Base-by-base conservation (phyloP, 2,329 filamentous ascomycete species). In the Beauveria asiatica region DNA sequence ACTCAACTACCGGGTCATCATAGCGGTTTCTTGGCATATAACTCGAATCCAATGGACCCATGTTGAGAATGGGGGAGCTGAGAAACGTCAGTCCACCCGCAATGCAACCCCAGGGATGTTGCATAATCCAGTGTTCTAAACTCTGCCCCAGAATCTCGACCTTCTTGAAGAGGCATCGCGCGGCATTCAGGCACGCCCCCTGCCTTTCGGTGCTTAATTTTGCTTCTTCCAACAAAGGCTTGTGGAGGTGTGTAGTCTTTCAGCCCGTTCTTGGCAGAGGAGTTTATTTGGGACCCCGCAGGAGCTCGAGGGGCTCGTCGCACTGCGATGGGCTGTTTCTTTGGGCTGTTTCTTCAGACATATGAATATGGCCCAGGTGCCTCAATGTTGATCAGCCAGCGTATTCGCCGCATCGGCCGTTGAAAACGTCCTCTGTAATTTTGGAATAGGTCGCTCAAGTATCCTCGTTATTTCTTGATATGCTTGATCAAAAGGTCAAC, bases 81-180 rank as follows among this genome's bases (percentile, higher is more conserved):
- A 57, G 42, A 57, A n/a, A 50, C 9, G 50, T 17, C 25, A 57
- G 55, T 30, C 55, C 55, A 57, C 55, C 45, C 21, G 23, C 55
- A 11, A 50, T 57, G 55, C 55, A 57, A 57, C 55, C 45, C 25
- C 21, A 49, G 23, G 9, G 30, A 57, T 50, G 50, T 50, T 50
- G 55, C 55, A 57, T 57, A 57, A 48, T 11, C 3, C 55, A 33
- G 23, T 42, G 50, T 21, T 30, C 21, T 30, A 42, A 41, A 39
- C 8, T 25, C 7, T 4, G 17, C n/a, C 13, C 4, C 1, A 23
- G 16, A 19, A 55, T 39, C 42, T 57, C 30, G 44, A 39, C 54
- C 54, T 57, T 25, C 54, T 57, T 17, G 10, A 48, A 48, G 13
- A 39, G 54, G 54, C 8, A 57, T 57, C 54, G 54, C 39, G 44